Conservation (phyloP, 2,329 filamentous ascomycete species). For the Talaromyces sp. region DNA sequence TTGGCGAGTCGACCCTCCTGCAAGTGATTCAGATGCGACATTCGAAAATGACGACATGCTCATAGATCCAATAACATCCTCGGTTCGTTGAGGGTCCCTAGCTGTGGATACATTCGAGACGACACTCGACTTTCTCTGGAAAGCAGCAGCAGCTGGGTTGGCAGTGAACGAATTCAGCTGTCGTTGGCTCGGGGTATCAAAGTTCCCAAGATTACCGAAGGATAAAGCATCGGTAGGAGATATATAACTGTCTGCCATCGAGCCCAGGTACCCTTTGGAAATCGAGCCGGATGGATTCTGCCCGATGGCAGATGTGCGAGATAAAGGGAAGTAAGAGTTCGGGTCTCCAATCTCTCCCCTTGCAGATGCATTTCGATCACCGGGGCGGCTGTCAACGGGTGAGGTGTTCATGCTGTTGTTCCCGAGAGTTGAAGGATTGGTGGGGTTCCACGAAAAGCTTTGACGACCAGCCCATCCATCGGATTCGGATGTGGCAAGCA, state of each 20-base stretch:
- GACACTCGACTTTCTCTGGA: conserved; percentile 25
- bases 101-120: conserved; percentile 22
- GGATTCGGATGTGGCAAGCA: conserved; percentile 63
- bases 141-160: conserved; percentile 23
- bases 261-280: conserved; percentile 30
- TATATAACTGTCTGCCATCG: conserved; percentile 26
- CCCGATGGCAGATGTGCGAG: conserved; percentile 43
- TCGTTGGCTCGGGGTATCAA: conserved; percentile 25
- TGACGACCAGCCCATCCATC: conserved; percentile 55
- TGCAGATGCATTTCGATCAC: conserved; percentile 33
- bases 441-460: conserved; percentile 54
- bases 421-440: conserved; percentile 43
- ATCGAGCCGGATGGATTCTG: conserved; percentile 27
- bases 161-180: conserved; percentile 22
- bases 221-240: conserved; percentile 27
- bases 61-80: conserved; percentile 24
- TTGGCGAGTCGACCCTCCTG: conserved; percentile 19
- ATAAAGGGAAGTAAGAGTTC: conserved; percentile 42
- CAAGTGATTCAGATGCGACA: conserved; percentile 22
- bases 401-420: conserved; percentile 50
- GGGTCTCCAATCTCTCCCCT: conserved; percentile 41
- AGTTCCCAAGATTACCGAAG: conserved; percentile 24
- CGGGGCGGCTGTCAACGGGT: conserved; percentile 52
- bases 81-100: conserved; percentile 23
- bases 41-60: conserved; percentile 25